Percentiles rank a stretch among this genome's conserved stretches.
These are phyloP conservation scores for Globisporangium paroecandrum DNA, from an alignment of 352 stramenopile genomes.

Conservation along the genomic window DNA sequence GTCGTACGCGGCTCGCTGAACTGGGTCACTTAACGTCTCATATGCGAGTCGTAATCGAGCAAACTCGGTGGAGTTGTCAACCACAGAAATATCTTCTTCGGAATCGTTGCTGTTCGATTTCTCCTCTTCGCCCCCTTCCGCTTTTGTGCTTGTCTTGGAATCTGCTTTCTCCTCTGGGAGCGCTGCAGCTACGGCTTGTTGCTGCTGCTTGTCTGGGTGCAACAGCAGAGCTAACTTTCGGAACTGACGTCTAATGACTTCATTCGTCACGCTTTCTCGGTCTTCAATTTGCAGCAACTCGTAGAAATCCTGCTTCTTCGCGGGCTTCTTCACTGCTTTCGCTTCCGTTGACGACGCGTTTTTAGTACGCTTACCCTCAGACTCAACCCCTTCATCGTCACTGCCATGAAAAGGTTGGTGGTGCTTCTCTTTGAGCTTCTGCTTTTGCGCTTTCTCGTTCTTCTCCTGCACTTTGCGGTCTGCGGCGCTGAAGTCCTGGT, in stretches of 20 bases:
- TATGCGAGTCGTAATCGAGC: conserved; percentile 63
- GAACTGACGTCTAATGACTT: conserved; percentile 69
- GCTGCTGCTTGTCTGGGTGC: conserved; percentile 69
- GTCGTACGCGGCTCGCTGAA: conserved; percentile 54
- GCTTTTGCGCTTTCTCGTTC: conserved; percentile 15
- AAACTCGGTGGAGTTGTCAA: conserved; percentile 46
- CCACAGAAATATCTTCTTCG: conserved; percentile 9
- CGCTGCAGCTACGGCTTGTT: conserved; percentile 5
- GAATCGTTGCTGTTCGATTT: conserved; percentile 3
- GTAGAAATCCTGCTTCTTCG: conserved; percentile 64
- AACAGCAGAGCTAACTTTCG: conserved; percentile 54
- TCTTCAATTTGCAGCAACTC: conserved; percentile 43
- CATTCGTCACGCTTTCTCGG: conserved; percentile 21
- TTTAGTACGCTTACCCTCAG: neutral
- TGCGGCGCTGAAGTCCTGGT: conserved; percentile 45
- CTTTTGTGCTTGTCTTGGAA: neutral
- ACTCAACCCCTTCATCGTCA: neutral
- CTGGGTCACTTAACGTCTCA: conserved; percentile 67
- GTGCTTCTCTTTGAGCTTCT: neutral
- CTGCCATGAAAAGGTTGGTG: neutral
- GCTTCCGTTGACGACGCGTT: neutral
- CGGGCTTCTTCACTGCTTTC: conserved; percentile 18
- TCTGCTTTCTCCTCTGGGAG: neutral
- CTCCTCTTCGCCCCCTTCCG: neutral
- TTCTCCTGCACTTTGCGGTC: conserved; percentile 18